A percentile compares a stretch with the other conserved stretches of the same genome.
phyloP scores from a whole-genome alignment of 345 rosid species.

The Mangifera indica region DNA sequence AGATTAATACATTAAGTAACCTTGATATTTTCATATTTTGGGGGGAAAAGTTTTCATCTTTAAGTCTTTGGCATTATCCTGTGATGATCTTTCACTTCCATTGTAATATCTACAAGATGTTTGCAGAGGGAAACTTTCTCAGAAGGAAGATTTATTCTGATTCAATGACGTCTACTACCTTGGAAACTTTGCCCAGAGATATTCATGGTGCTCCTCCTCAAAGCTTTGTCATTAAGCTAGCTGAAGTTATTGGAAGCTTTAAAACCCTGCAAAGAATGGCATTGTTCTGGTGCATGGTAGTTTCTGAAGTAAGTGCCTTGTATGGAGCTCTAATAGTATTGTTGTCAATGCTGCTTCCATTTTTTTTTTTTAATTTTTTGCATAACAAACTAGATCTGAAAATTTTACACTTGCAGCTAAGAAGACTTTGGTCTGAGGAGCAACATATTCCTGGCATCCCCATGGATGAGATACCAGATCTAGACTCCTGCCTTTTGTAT shows the following conservation, averaged over 20 bases:
- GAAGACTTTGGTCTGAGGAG: constrained; percentile 75
- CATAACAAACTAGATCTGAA: constrained; percentile 21
- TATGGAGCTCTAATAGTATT: constrained; percentile 9
- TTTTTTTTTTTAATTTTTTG: background rate
- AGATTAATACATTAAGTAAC: constrained; percentile 27
- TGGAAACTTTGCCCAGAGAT: constrained; percentile 59
- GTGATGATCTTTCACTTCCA: constrained; percentile 53
- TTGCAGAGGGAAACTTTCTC: constrained; percentile 80
- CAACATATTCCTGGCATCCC: constrained; percentile 81
- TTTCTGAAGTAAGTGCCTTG: constrained; percentile 66
- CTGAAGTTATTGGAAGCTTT: constrained; percentile 93
- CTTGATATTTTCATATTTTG: constrained; percentile 7
- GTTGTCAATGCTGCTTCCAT: background rate
- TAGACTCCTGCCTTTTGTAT: constrained; percentile 76
- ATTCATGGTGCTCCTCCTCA: constrained; percentile 84
- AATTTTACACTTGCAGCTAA: constrained; percentile 54
- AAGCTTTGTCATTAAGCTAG: constrained; percentile 72
- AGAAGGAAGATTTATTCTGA: constrained; percentile 57
- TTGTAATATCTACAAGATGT: constrained; percentile 74
- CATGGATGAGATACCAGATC: constrained; percentile 66
- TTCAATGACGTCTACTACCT: constrained; percentile 37
- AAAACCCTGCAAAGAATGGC: constrained; percentile 75
- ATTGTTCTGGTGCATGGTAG: constrained; percentile 76
- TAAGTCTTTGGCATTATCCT: constrained; percentile 25
- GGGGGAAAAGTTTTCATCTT: background rate